Conservation (phyloP, 805 yeast genomes). For the Candida pseudoglaebosa region DNA sequence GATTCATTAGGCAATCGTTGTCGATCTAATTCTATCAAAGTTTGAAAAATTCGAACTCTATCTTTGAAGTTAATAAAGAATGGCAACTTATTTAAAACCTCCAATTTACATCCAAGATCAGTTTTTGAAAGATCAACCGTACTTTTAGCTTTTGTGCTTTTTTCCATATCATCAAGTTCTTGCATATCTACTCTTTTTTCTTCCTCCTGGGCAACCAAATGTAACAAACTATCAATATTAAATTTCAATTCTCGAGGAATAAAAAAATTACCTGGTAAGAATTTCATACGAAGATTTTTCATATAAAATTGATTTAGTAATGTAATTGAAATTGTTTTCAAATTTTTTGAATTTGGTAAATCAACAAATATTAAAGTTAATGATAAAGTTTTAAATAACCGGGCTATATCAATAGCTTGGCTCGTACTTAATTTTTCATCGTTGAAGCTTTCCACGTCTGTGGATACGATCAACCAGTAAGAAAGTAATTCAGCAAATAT, state of each 20-base stretch:
- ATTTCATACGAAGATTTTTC: conserved; percentile 58
- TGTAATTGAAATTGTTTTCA: conserved; percentile 39
- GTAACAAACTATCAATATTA: conserved; percentile 33
- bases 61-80: conserved; percentile 74
- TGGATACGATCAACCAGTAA: conserved; percentile 62
- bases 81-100: conserved; percentile 62
- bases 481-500: conserved; percentile 61
- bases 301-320: conserved; percentile 62
- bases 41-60: conserved; percentile 70
- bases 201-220: conserved; percentile 42
- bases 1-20: conserved; percentile 13
- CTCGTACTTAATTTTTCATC: conserved; percentile 37
- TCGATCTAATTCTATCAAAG: conserved; percentile 55
- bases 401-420: conserved; percentile 38
- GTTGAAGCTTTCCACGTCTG: conserved; percentile 55
- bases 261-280: conserved; percentile 57
- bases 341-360: conserved; percentile 9
- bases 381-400: conserved; percentile 48
- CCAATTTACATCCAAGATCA: conserved; percentile 30
- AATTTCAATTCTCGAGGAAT: conserved; percentile 25
- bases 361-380: conserved; percentile 45
- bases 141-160: background rate
- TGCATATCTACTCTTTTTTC: conserved; percentile 18
- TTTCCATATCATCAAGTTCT: conserved; percentile 12
- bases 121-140: background rate